Base-by-base conservation (phyloP, 2,329 filamentous ascomycete genomes). In the Endoconidiophora laricicola region DNA sequence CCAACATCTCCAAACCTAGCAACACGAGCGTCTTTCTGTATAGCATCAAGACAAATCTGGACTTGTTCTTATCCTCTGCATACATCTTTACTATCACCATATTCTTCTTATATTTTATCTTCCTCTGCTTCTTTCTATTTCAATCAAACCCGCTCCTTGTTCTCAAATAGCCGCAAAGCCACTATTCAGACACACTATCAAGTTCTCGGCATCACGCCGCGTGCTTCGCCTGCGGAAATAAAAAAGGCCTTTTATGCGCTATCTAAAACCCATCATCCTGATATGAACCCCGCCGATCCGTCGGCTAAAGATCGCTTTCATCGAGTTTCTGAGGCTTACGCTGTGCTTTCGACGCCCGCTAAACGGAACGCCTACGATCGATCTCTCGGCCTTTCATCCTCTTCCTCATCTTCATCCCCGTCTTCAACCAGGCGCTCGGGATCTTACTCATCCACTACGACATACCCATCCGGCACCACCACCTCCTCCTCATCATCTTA, bases 221-320 rank as follows among this genome's bases (percentile, higher is more conserved):
- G 74, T 55, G 88, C 90, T 39, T 78, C 83, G 14, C 66, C 75
- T 1, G 69, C 71, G 6, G 86, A 94, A 48, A 88, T 96, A 54
- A 96, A 96, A 65, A 90, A 84, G 81, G 77, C 77, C 57, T 98
- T 95, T 75, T 96, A 95, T 72, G 66, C 74, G 54, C 83, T 96
- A 62, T 94, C 87, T 60, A 94, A 95, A 66, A 69, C 74, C 49
- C 82, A 94, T 72, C 91, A 98, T 65, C 91, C 91, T 1, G 91
- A 98, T 71, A 79, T 80, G 62, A 93, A 96, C 70, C 85, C 74
- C 54, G 61, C 74, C 57, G 82, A 94, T 65, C 82, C 84, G 3
- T 62, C 67, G 52, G 83, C 88, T 55, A 71, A 79, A 3, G 68
- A 76, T 52, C 83, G 81, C 61, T 98, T 94, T 71, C 78, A 87